Conservation (phyloP, 768 basidiomycete species). For the Trametes cubensis region DNA sequence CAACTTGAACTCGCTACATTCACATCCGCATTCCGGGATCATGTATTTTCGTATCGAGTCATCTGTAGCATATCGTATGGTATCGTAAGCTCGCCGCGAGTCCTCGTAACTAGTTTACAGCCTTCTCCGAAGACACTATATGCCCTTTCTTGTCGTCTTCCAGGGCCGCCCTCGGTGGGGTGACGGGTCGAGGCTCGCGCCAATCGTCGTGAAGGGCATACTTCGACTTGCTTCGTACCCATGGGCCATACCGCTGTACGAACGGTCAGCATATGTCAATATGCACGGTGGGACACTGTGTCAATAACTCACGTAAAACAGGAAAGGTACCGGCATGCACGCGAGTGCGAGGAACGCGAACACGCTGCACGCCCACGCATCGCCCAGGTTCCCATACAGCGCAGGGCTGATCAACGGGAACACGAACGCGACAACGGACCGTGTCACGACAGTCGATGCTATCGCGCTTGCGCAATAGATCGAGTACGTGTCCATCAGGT, state of each 20-base stretch:
- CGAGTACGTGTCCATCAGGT: slow-evolving; percentile 72
- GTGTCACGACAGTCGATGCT: slow-evolving; percentile 67
- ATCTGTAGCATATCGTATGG: neutral
- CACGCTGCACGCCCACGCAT: slow-evolving; percentile 56
- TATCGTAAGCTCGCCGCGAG: neutral
- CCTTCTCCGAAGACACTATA: neutral
- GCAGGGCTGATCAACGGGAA: slow-evolving; percentile 62
- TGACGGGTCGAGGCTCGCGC: neutral
- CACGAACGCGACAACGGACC: slow-evolving; percentile 61
- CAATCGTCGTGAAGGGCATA: slow-evolving; percentile 20
- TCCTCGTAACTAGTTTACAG: slow-evolving; percentile 6
- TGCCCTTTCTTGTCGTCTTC: slow-evolving; percentile 9
- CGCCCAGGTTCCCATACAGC: slow-evolving; percentile 56
- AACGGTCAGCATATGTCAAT: neutral
- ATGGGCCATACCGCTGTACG: slow-evolving; percentile 21
- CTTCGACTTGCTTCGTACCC: slow-evolving; percentile 24
- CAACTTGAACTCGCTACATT: too few species aligned
- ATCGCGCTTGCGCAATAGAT: slow-evolving; percentile 70
- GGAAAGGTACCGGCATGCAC: slow-evolving; percentile 57
- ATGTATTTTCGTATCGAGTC: neutral
- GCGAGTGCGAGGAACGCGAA: slow-evolving; percentile 54
- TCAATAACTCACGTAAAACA: slow-evolving; percentile 52
- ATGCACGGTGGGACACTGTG: too few species aligned
- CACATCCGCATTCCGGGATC: neutral
- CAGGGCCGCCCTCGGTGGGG: neutral